A percentile compares a stretch with the other conserved stretches of the same genome.
These are phyloP conservation scores for Eucalyptus sideroxylon DNA, from an alignment of 345 rosid genomes.

Conservation along the genomic window DNA sequence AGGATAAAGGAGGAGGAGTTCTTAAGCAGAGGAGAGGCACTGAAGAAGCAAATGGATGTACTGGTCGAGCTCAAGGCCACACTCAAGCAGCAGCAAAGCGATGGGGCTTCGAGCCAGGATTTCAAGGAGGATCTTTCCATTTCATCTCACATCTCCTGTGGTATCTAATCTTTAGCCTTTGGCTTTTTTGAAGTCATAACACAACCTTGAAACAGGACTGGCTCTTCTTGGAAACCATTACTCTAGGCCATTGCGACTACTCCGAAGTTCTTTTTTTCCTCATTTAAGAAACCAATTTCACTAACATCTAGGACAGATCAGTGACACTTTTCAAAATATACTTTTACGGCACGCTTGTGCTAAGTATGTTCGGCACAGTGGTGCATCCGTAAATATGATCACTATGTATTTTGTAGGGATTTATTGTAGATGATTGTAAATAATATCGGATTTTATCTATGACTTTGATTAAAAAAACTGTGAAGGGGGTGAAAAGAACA, in stretches of 20 bases:
- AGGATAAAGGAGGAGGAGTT: slow-evolving; percentile 79
- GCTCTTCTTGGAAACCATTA: neutral
- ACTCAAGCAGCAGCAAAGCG: slow-evolving; percentile 31
- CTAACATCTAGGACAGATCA: neutral
- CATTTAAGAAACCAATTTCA: neutral
- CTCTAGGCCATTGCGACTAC: neutral
- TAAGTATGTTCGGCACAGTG: neutral
- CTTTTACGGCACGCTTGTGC: neutral
- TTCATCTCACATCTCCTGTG: slow-evolving; percentile 68
- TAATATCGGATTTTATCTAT: neutral
- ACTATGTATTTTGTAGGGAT: neutral
- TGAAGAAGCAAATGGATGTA: slow-evolving; percentile 85
- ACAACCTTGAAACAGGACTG: neutral
- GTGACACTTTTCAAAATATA: neutral
- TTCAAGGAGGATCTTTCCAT: slow-evolving; percentile 66
- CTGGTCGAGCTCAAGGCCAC: slow-evolving; percentile 60
- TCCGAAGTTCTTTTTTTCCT: neutral
- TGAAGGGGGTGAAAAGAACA: neutral
- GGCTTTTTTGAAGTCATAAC: neutral
- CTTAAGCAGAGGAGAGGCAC: slow-evolving; percentile 73
- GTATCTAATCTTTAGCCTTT: slow-evolving; percentile 14
- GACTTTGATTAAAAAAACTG: neutral
- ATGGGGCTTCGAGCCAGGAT: slow-evolving; percentile 39
- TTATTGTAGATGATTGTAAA: neutral
- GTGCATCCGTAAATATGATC: neutral